Evolutionary conservation across 441 rosid genomes (phyloP), one percentile per base, ranked within the genome.

Genomic region (Populus hybrid): DNA sequence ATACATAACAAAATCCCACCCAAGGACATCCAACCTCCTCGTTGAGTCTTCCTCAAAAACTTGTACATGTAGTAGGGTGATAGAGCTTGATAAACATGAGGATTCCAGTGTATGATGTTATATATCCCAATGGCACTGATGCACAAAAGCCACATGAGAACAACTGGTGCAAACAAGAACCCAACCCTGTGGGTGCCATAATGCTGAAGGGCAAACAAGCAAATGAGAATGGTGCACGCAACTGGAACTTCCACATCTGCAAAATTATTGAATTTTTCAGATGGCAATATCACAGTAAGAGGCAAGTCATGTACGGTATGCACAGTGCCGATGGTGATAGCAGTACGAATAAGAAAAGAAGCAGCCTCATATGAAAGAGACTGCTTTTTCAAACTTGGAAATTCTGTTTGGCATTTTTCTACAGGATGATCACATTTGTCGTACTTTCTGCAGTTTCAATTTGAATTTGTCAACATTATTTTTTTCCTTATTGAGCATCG

Each of bases 141-240:
- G 83, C 95, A 94, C 72, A 94, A 69, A 70, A 95, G 92, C 99
- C 99, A 95, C 30, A 78, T 70, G 7, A 95, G 84, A 77, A 95
- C 95, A 80, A 95, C 91, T 0, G 98, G 99, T 0, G 99, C 98
- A 53, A 95, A 95, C 86, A 95, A 73, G 87, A 90, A 95, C 38
- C 98, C 99, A 23, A 95, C 98, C 75, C 83, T 88, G 77, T 95
- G 99, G 38, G 99, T 94, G 40, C 99, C 99, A 72, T 90, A 94
- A 80, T 95, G 99, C 84, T 95, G 99, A 68, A 95, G 97, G 57
- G 97, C 93, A 80, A 95, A 95, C 84, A 95, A 87, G 85, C 85
- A 90, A 67, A 95, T 85, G 70, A 95, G 88, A 76, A 95, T 89
- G 82, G 87, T 70, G 82, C 99, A 95, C 67, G 97, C 90, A 70